Conservation (phyloP, 768 basidiomycete genomes). For the Lactarius psammicola region DNA sequence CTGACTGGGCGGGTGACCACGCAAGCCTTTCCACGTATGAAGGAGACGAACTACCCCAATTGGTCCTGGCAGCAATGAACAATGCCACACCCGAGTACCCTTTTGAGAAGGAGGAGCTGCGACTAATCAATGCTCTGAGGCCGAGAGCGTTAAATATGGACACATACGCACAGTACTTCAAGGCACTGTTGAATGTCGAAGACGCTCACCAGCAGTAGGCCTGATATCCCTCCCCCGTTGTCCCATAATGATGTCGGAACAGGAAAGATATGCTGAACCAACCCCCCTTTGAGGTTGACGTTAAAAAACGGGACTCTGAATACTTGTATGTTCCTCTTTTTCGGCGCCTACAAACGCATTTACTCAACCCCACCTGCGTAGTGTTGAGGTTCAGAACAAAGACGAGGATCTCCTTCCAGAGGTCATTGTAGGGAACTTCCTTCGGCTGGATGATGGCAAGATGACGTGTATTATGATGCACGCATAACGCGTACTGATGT, state of each 20-base stretch:
- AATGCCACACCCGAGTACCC: neutral
- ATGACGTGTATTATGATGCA: conserved; percentile 23
- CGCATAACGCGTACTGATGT: conserved; percentile 3
- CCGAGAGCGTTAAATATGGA: neutral
- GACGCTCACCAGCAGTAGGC: conserved; percentile 51
- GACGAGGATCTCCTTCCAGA: conserved; percentile 25
- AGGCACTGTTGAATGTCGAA: conserved; percentile 19
- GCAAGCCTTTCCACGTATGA: too few relatives aligned
- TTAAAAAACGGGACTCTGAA: neutral
- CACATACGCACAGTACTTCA: conserved; percentile 16
- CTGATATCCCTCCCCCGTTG: conserved; percentile 16
- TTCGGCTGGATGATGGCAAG: conserved; percentile 22
- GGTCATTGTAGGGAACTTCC: conserved; percentile 15
- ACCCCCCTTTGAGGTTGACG: conserved; percentile 4
- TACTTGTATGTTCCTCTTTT: neutral
- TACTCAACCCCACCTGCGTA: neutral
- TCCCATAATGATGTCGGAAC: conserved; percentile 37
- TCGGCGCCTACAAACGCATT: neutral
- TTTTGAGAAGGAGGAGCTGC: neutral
- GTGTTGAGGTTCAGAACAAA: conserved; percentile 18
- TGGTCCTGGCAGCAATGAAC: conserved; percentile 1
- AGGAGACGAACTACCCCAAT: conserved; percentile 8
- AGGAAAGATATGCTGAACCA: conserved; percentile 13
- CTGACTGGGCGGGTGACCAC: too few relatives aligned
- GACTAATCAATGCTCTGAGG: neutral